Evolutionary conservation across 768 basidiomycete genomes (phyloP), one percentile per base, ranked within the genome.

Genomic region (Hericium coralloides): DNA sequence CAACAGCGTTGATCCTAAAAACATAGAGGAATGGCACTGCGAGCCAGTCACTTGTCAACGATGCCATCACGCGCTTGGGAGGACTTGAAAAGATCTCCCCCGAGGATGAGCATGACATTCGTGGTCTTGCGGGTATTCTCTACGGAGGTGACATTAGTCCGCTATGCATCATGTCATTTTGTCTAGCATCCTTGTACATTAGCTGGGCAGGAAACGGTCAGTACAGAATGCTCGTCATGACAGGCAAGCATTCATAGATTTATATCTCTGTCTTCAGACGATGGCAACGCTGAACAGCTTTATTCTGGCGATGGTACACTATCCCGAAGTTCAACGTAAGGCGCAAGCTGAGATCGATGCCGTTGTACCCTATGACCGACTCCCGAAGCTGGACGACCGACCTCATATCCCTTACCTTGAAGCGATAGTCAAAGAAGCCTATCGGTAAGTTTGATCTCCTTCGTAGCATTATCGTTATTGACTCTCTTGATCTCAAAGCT

Each of bases 331-430:
- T 10, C 49, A 50, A 14, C 22, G 23, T 12, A 50, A 26, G 22
- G 87, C 83, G 0, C 85, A 87, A 63, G 70, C 73, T 17, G 87
- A 90, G 60, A 76, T 90, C 17, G 88, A 90, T 63, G 55, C 62
- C 1, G 79, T 86, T 17, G 71, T 84, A 38, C 82, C 82, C 14
- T 58, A 65, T 26, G 76, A 77, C 45, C 59, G 87, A 7, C 72
- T 89, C 25, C 89, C 89, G 0, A 74, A 70, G 0, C 79, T 85
- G 59, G 73, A 69, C 39, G 87, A 88, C 65, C 73, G 84, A 3
- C 58, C 68, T 3, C 70, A 67, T 1, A 66, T 90, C 55, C 84
- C 84, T 7, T 89, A 79, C 66, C 72, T 82, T 55, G 76, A 85
- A 12, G 78, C 79, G 2, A 58, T 87, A 38, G 69, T 84, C 62